Base-by-base conservation (phyloP, 306 rosid genomes). In the Cucumis cinereus region DNA sequence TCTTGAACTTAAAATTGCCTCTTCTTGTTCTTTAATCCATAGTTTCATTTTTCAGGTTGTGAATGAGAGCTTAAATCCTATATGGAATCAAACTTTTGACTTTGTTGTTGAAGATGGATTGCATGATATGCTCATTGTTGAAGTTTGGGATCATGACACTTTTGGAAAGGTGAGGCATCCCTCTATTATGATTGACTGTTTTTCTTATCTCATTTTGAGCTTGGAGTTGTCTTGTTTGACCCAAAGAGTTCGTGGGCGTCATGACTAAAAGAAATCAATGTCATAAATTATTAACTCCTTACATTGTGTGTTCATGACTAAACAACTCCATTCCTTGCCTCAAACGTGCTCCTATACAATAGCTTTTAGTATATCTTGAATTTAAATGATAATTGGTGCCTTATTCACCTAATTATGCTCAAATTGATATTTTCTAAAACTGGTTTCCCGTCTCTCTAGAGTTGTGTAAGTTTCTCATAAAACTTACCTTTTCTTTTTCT, bases 21-120 rank as follows among this genome's bases (percentile, higher is more conserved):
- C 62, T n/a, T 76, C 77, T 45, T 3, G 1, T 43, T 28, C 40
- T 26, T 73, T 50, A 71, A 73, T 67, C 82, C 58, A 13, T 70
- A 41, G 66, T 60, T 54, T 75, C 61, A 72, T 26, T 78, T 85
- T 77, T 73, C 87, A 95, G 99, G 99, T 95, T 66, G 97, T 95
- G 64, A 95, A 90, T 80, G 90, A 95, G 11, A 79, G 84, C 85
- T 89, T 92, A 86, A 89, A 92, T 89, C 99, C 99, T 30, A 89
- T 90, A 41, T 95, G 99, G 99, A 95, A 92, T 85, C 99, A 95
- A 80, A 95, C 98, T 76, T 95, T 89, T 54, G 98, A 95, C 86
- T 92, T 90, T 59, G 97, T 94, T 49, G 98, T 94, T 7, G 98
- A 94, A 84, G 99, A 94, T 77, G 99, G 99, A 61, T 81, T 94